Evolutionary conservation across 345 rosid genomes (phyloP).

Genomic region (Populus alba): DNA sequence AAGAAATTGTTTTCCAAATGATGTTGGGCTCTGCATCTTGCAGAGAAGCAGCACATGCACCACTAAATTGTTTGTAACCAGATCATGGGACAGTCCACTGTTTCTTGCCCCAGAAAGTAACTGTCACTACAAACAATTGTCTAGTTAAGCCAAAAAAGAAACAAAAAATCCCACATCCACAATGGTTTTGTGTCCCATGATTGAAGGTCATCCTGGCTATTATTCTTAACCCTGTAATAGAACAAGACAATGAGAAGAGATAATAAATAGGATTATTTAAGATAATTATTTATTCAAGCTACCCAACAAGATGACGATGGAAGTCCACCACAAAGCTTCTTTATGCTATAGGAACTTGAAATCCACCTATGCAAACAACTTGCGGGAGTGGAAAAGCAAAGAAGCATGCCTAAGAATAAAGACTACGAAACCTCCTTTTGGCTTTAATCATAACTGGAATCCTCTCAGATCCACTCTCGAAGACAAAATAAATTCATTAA

Average conservation of each 20-base stretch:
- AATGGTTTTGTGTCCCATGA: not conserved
- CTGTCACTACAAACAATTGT: not conserved
- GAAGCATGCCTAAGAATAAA: not conserved
- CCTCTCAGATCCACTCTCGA: not conserved
- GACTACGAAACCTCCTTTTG: not conserved
- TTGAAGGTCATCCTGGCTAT: not conserved
- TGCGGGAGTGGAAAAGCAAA: not conserved
- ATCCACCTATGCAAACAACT: not conserved
- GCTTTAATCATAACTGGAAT: not conserved
- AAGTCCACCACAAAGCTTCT: not conserved
- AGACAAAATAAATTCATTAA: not conserved
- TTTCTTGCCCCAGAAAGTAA: not conserved
- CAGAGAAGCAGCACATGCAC: conserved; percentile 1
- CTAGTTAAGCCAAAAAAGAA: not conserved
- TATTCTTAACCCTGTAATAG: not conserved
- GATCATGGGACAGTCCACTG: conserved; percentile 6
- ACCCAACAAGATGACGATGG: not conserved
- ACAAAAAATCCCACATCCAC: not conserved
- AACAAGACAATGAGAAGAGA: not conserved
- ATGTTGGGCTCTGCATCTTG: not conserved
- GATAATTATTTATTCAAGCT: not conserved
- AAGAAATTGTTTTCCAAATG: not conserved
- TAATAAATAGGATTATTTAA: not conserved
- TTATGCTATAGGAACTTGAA: not conserved
- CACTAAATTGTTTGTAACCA: conserved; percentile 8